phyloP scores from a whole-genome alignment of 2,329 filamentous ascomycete genomes.

The Aspergillus glaucus region DNA sequence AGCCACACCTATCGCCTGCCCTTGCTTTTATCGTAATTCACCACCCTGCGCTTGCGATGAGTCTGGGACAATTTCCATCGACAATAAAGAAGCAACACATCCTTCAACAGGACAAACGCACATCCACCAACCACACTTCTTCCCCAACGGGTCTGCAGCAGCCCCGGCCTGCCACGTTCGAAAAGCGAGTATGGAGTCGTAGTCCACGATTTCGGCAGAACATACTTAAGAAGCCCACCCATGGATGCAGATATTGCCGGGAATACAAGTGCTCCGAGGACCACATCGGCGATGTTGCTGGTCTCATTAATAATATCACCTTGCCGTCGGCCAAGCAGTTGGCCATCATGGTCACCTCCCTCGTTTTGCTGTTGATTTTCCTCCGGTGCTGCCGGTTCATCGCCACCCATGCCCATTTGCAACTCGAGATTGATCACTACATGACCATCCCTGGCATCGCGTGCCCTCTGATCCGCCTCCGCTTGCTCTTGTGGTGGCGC shows the following conservation, averaged over 20 bases:
- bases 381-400: conserved; percentile 22
- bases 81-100: conserved; percentile 56
- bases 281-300: conserved; percentile 51
- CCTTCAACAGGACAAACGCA: conserved; percentile 77
- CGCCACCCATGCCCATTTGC: conserved; percentile 44
- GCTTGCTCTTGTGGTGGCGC: conserved; percentile 29
- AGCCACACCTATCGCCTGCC: conserved; percentile 17
- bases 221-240: conserved; percentile 65
- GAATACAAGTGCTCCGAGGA: conserved; percentile 68
- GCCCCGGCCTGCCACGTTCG: conserved; percentile 48
- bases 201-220: conserved; percentile 65
- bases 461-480: conserved; percentile 21
- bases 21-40: conserved; percentile 42
- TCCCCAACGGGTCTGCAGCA: conserved; percentile 82
- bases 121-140: conserved; percentile 83
- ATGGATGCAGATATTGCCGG: conserved; percentile 73
- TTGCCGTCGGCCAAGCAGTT: conserved; percentile 25
- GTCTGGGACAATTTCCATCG: conserved; percentile 44
- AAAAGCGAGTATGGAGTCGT: conserved; percentile 35
- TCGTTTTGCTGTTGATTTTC: conserved; percentile 9
- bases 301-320: conserved; percentile 49
- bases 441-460: conserved; percentile 32
- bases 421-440: conserved; percentile 46
- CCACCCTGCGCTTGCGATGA: conserved; percentile 41
- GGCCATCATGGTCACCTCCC: conserved; percentile 19